Base-by-base conservation (phyloP, 1,139 yeast species). In the Wickerhamomyces sp. region DNA sequence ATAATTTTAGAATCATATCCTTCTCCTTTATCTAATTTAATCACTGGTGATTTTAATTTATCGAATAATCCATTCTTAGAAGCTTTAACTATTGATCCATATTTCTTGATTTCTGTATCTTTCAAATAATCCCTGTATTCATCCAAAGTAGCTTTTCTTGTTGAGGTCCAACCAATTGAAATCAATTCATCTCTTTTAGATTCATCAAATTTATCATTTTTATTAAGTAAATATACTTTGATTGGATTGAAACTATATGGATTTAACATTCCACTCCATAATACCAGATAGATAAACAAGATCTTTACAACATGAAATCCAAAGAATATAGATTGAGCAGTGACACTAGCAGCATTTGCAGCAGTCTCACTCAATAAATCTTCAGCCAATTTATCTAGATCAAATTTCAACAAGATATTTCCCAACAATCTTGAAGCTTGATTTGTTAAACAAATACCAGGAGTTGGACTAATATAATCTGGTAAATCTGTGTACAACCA, bases 401-500 rank as follows among this genome's bases (percentile, higher is more conserved):
- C 75, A 39, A 64, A 57, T 27, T 54, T 45, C 4, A 43, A 52
- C 10, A 77, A 72, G 7, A 73, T 43, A 36, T 53, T 53, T 29
- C 73, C 66, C 26, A 72, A 53, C 10, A 63, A 32, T 53, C 67
- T 65, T 36, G 81, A 69, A 29, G 80, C 52, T 55, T 82, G 79
- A 59, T 81, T 81, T n/a, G 95, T 84, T 48, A 89, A 71, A 54
- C 93, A 84, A 48, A 81, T 75, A 30, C 97, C 97, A 0, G 98
- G 98, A 5, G 98, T 91, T 42, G 97, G 97, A 37, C 91, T 79
- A 47, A 89, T 72, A 57, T 73, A 77, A 61, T 89, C 96, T 1
- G 99, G 99, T 62, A 93, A 73, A 67, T 93, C 98, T 4, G 95
- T 81, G 65, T 91, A 93, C 51, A 93, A 75, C 98, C 99, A 93